Evolutionary conservation across 208 protist species (phyloP).

Genomic region (Novymonas esmeraldas): DNA sequence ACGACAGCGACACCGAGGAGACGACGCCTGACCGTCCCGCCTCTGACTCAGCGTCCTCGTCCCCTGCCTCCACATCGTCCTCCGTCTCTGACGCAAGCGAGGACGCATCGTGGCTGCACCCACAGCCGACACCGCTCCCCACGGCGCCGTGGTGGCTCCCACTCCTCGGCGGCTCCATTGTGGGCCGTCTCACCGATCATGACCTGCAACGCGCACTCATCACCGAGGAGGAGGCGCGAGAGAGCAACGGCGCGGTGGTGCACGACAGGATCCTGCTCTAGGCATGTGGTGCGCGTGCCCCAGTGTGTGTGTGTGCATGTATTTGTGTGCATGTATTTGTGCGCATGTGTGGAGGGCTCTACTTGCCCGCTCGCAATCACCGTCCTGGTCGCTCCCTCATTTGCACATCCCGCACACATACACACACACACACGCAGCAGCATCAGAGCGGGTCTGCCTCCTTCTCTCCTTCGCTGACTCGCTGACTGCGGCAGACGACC

Average conservation of each 20-base stretch:
- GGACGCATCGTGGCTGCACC: conserved; percentile 24
- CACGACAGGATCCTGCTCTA: conserved; percentile 59
- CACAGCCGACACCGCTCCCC: conserved; percentile 41
- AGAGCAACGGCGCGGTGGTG: conserved; percentile 53
- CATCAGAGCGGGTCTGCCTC: no score
- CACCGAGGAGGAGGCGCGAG: conserved; percentile 43
- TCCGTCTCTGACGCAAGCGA: conserved; percentile 21
- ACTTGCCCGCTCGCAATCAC: no score
- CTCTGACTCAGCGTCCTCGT: conserved; percentile 14
- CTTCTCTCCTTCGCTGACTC: no score
- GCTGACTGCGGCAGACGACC: no score
- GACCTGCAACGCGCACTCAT: conserved; percentile 55
- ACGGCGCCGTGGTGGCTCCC: conserved; percentile 54
- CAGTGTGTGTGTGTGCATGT: not conserved
- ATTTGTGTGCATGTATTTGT: no score
- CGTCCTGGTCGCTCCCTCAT: no score
- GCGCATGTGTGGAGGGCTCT: no score
- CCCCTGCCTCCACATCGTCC: not conserved
- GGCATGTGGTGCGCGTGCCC: not conserved
- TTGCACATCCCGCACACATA: no score
- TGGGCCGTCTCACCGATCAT: conserved; percentile 42
- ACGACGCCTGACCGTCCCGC: not conserved
- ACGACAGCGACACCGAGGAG: conserved; percentile 15
- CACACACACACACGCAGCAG: no score
- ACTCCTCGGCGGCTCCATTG: conserved; percentile 56